Evolutionary conservation across 2,329 filamentous ascomycete genomes (phyloP).

Genomic region (Hypomyces perniciosus): DNA sequence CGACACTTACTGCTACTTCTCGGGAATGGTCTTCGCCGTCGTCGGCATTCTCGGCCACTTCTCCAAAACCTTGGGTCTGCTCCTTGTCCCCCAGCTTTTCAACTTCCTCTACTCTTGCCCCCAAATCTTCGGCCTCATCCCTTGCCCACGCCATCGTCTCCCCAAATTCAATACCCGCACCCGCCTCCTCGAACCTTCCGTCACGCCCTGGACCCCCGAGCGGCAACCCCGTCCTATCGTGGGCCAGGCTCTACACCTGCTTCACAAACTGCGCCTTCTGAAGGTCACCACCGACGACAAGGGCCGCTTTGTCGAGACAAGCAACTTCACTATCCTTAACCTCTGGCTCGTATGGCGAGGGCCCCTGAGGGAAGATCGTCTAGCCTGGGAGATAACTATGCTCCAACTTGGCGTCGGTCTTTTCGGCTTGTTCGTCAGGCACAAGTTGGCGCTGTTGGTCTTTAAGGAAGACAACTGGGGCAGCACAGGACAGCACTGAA

Average conservation of each 20-base stretch:
- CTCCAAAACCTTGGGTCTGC: slow-evolving; percentile 87
- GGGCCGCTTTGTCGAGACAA: slow-evolving; percentile 70
- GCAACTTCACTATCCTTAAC: slow-evolving; percentile 90
- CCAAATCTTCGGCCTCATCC: slow-evolving; percentile 83
- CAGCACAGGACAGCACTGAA: slow-evolving; percentile 29
- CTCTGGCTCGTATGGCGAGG: slow-evolving; percentile 96
- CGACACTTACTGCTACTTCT: slow-evolving; percentile 99
- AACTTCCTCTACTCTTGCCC: slow-evolving; percentile 94
- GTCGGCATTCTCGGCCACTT: slow-evolving; percentile 97
- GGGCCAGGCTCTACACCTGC: slow-evolving; percentile 56
- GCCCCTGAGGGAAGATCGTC: slow-evolving; percentile 76
- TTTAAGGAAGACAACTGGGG: slow-evolving; percentile 84
- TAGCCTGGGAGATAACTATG: slow-evolving; percentile 72
- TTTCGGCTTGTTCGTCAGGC: slow-evolving; percentile 77
- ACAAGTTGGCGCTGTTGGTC: slow-evolving; percentile 77
- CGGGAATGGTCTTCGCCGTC: slow-evolving; percentile 97
- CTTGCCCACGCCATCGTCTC: slow-evolving; percentile 87
- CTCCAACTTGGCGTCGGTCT: slow-evolving; percentile 73
- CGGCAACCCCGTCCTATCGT: slow-evolving; percentile 63
- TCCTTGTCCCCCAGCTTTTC: slow-evolving; percentile 90
- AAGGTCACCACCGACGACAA: slow-evolving; percentile 60
- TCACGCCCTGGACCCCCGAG: slow-evolving; percentile 65
- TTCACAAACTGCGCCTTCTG: slow-evolving; percentile 64
- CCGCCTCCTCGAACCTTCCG: slow-evolving; percentile 78
- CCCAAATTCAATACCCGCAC: slow-evolving; percentile 82